phyloP scores from a whole-genome alignment of 1,284 basidiomycete species.

The Austropuccinia psidii region DNA sequence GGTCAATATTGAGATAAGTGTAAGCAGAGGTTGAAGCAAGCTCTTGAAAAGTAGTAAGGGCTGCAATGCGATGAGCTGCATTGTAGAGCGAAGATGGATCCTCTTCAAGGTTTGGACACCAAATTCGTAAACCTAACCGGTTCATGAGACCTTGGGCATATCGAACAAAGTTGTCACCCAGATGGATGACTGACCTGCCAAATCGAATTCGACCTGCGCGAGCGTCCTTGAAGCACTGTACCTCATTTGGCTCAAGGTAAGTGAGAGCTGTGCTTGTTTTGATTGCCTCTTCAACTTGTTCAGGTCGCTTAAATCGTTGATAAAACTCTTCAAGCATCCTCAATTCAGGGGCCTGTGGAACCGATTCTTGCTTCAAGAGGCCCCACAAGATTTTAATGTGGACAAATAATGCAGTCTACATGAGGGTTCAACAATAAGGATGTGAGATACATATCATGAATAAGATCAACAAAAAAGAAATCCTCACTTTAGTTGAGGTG shows the following conservation, averaged over 20 bases:
- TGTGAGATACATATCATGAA: not conserved
- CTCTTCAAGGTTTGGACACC: slow-evolving; percentile 2
- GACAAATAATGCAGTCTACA: slow-evolving; percentile 2
- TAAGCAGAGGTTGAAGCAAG: not conserved
- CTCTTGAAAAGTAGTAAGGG: not conserved
- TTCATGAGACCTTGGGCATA: slow-evolving; percentile 10
- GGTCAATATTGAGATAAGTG: not conserved
- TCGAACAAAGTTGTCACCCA: not conserved
- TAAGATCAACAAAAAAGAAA: not conserved
- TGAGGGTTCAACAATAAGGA: not conserved
- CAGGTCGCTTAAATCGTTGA: not conserved
- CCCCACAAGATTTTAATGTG: slow-evolving; percentile 17
- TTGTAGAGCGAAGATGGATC: not conserved
- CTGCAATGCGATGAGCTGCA: not conserved
- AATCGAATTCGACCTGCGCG: not conserved
- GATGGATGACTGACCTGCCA: not conserved
- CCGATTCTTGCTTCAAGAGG: not conserved
- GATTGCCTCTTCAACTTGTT: not conserved
- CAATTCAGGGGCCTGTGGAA: not conserved
- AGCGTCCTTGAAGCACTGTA: not conserved
- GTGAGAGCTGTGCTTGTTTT: no score
- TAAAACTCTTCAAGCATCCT: not conserved
- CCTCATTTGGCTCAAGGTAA: not conserved
- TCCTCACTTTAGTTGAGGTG: slow-evolving; percentile 6
- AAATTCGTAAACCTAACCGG: not conserved